A percentile compares a stretch with the other conserved stretches of the same genome.
Conservation (phyloP, 768 basidiomycete genomes). For the Lactarius trivialis region DNA sequence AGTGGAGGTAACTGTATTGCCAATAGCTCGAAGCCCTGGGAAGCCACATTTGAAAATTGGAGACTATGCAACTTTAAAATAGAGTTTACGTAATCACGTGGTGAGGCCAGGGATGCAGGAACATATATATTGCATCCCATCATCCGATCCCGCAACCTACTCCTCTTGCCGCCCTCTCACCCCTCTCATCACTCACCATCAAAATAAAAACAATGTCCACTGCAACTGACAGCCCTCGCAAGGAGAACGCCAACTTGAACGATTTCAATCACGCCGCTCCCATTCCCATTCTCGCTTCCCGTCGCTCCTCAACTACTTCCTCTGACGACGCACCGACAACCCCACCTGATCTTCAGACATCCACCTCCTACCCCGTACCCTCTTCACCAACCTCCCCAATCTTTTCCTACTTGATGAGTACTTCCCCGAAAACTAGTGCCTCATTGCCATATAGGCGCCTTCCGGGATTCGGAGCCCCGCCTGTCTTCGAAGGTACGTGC, state of each 20-base stretch:
- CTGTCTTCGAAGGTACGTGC: slow-evolving; percentile 22
- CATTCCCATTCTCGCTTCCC: slow-evolving; percentile 19
- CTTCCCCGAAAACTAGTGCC: slow-evolving; percentile 10
- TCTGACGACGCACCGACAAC: slow-evolving; percentile 18
- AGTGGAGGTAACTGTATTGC: background rate
- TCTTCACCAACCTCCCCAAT: slow-evolving; percentile 22
- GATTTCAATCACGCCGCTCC: slow-evolving; percentile 13
- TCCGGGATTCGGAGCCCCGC: slow-evolving; percentile 8
- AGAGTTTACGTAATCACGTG: slow-evolving; percentile 17
- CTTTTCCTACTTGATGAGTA: slow-evolving; percentile 21
- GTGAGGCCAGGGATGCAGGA: background rate
- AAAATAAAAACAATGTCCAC: slow-evolving; percentile 12
- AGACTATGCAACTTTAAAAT: slow-evolving; percentile 11
- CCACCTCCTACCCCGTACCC: slow-evolving; percentile 13
- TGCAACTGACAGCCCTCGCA: slow-evolving; percentile 4
- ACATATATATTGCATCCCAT: background rate
- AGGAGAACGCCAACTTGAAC: background rate
- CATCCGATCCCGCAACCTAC: background rate
- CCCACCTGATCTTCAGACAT: slow-evolving; percentile 17
- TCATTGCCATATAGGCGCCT: slow-evolving; percentile 18
- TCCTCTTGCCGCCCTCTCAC: background rate
- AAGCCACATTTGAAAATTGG: background rate
- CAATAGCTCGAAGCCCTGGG: background rate
- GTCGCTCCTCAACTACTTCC: slow-evolving; percentile 17
- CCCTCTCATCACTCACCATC: background rate